phyloP scores from a whole-genome alignment of 2,329 filamentous ascomycete species.

The Leptoxyphium fumago region DNA sequence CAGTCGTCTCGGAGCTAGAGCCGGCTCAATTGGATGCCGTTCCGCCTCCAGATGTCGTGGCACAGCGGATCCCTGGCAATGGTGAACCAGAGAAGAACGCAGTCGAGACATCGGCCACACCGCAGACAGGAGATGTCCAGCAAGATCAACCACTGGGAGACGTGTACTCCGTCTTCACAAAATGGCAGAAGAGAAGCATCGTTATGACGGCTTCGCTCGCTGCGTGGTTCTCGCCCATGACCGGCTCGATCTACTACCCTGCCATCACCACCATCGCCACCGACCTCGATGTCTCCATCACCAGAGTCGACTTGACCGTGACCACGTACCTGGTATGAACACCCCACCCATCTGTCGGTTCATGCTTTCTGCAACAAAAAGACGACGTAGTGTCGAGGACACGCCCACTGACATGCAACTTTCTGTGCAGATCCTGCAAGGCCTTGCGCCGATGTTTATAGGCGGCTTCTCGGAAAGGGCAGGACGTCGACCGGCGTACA shows the following conservation, averaged over 20 bases:
- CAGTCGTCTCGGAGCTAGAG: too few species aligned
- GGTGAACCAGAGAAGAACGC: background rate
- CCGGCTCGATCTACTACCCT: conserved; percentile 26
- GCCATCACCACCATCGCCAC: conserved; percentile 20
- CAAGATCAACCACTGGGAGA: conserved; percentile 6
- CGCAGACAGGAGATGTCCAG: background rate
- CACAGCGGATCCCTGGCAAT: too few species aligned
- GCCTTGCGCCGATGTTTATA: conserved; percentile 19
- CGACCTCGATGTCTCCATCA: conserved; percentile 26
- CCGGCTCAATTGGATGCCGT: too few species aligned
- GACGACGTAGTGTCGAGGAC: background rate
- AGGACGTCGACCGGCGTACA: conserved; percentile 19
- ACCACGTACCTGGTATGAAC: conserved; percentile 32
- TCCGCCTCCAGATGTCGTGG: too few species aligned
- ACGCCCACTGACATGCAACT: background rate
- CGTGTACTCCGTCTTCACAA: conserved; percentile 17
- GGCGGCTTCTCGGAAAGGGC: conserved; percentile 18
- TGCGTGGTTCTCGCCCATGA: conserved; percentile 18
- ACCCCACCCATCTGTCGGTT: background rate
- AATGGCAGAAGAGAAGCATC: conserved; percentile 16
- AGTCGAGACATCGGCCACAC: background rate
- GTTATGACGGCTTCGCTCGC: conserved; percentile 15
- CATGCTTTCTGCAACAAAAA: background rate
- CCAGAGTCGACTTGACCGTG: conserved; percentile 35
- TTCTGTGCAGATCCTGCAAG: conserved; percentile 14